These are phyloP conservation scores for Urtica urens DNA, from an alignment of 306 rosid genomes.

Conservation along the genomic window DNA sequence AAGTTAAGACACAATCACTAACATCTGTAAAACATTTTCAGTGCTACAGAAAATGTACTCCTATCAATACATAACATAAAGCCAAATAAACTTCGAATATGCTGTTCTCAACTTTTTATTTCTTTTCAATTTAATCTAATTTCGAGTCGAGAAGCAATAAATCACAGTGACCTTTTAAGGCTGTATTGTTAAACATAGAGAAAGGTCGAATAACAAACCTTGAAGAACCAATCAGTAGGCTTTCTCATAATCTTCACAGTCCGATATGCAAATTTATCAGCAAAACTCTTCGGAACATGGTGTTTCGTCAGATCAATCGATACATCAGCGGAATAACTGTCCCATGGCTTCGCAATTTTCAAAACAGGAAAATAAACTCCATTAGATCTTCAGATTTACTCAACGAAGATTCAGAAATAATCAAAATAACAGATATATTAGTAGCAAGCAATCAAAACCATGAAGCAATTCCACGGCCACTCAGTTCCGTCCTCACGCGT, in stretches of 20 bases:
- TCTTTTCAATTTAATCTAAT: too few species aligned
- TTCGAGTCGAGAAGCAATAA: too few species aligned
- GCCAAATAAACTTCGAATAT: too few species aligned
- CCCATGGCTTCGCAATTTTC: slow-evolving; percentile 53
- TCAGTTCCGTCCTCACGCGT: slow-evolving; percentile 70
- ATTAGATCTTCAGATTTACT: not conserved
- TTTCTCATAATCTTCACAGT: slow-evolving; percentile 56
- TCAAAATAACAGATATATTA: not conserved
- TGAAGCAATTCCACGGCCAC: slow-evolving; percentile 93
- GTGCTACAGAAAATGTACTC: too few species aligned
- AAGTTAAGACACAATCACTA: too few species aligned
- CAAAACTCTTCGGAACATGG: slow-evolving; percentile 50
- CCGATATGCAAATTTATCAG: slow-evolving; percentile 55
- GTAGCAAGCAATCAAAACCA: slow-evolving; percentile 22
- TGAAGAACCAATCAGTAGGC: slow-evolving; percentile 55
- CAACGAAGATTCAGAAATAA: not conserved
- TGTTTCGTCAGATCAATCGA: slow-evolving; percentile 65
- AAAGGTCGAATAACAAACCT: slow-evolving; percentile 23
- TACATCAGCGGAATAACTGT: slow-evolving; percentile 42
- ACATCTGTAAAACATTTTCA: too few species aligned
- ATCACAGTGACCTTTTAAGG: not conserved
- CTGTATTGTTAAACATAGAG: not conserved
- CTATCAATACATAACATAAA: too few species aligned
- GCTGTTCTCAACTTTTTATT: too few species aligned
- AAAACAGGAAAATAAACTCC: not conserved